Percentiles rank a stretch among this genome's conserved stretches.
phyloP scores from a whole-genome alignment of 257 asterid species.

The Ballota nigra region DNA sequence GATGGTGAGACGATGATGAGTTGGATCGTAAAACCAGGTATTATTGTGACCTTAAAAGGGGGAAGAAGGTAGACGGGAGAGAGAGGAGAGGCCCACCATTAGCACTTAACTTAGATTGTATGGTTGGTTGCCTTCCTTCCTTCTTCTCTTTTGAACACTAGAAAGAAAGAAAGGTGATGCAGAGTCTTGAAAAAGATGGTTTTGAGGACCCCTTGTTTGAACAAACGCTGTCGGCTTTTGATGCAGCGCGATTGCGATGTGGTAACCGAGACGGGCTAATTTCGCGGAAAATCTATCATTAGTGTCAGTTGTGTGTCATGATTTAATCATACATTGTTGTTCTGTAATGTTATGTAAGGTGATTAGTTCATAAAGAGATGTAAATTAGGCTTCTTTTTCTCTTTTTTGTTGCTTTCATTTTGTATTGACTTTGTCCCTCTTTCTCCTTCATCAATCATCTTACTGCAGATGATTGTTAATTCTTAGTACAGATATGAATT shows the following conservation, averaged over 20 bases:
- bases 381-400: not conserved
- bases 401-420: not conserved
- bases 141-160: constrained; percentile 38
- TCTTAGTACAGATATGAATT: not conserved
- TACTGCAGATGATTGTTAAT: not conserved
- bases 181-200: constrained; percentile 34
- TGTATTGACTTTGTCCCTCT: not conserved
- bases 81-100: constrained; percentile 2
- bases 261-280: constrained; percentile 38
- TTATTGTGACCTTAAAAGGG: constrained; percentile 7
- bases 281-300: constrained; percentile 35
- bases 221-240: constrained; percentile 45
- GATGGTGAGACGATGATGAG: constrained; percentile 29
- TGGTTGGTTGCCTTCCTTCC: constrained; percentile 21
- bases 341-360: not conserved
- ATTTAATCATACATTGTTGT: not conserved
- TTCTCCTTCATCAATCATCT: not conserved
- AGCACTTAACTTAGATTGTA: constrained; percentile 24
- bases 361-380: constrained; percentile 14
- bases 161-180: constrained; percentile 34
- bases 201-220: constrained; percentile 48
- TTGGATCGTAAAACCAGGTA: constrained; percentile 16
- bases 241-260: constrained; percentile 54
- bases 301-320: not conserved
- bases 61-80: not conserved